phyloP scores from a whole-genome alignment of 352 stramenopile genomes.

The Pythium aphanidermatum region DNA sequence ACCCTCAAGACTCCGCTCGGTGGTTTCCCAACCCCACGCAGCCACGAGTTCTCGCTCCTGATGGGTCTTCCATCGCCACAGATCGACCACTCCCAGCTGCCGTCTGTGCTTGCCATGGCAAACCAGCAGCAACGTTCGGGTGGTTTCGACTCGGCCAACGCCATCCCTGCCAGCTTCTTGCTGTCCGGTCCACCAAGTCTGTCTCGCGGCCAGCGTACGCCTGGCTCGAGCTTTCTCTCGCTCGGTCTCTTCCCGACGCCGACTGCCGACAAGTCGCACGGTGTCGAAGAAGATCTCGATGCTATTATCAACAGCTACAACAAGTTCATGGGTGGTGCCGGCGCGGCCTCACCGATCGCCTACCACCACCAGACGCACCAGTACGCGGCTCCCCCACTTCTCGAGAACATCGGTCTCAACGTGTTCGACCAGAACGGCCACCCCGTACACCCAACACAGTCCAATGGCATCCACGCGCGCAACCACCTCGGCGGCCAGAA shows the following conservation, averaged over 20 bases:
- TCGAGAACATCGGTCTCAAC: conserved; percentile 55
- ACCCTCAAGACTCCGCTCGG: conserved; percentile 49
- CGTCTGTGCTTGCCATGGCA: conserved; percentile 64
- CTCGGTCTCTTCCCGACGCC: conserved; percentile 51
- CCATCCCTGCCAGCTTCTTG: conserved; percentile 33
- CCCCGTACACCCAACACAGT: conserved; percentile 21
- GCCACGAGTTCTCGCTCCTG: conserved; percentile 61
- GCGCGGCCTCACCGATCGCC: conserved; percentile 32
- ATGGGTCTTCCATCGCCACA: conserved; percentile 62
- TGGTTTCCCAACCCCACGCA: conserved; percentile 59
- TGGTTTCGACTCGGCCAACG: conserved; percentile 27
- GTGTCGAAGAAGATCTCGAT: conserved; percentile 41
- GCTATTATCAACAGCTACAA: conserved; percentile 70
- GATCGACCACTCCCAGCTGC: conserved; percentile 71
- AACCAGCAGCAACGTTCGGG: conserved; percentile 26
- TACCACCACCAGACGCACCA: conserved; percentile 41
- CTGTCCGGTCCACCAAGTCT: conserved; percentile 44
- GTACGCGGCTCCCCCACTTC: conserved; percentile 37
- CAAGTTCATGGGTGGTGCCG: conserved; percentile 51
- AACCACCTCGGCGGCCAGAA: conserved; percentile 13
- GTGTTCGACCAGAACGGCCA: conserved; percentile 54
- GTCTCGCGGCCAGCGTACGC: conserved; percentile 30
- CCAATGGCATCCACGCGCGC: conserved; percentile 14
- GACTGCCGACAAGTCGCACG: conserved; percentile 25
- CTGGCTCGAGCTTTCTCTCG: conserved; percentile 40